Conservation (phyloP, 768 basidiomycete species). For the Hygrophorus russula region DNA sequence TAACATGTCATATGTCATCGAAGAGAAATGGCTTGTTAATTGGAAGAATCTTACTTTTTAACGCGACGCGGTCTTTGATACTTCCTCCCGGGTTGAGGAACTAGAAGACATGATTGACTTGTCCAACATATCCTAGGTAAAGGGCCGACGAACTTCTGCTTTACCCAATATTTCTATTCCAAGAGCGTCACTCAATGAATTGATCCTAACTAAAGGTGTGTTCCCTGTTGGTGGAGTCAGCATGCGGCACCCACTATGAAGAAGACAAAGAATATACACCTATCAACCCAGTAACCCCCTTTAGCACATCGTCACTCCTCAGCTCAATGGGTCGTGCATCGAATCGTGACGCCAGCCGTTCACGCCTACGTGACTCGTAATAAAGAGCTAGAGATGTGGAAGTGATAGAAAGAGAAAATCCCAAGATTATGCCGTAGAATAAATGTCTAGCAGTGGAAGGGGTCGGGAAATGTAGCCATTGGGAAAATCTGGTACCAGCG, state of each 20-base stretch:
- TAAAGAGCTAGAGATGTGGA: conserved; percentile 52
- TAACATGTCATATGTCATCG: not conserved
- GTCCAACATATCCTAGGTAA: not conserved
- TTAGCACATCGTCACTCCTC: conserved; percentile 66
- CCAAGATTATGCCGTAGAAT: conserved; percentile 45
- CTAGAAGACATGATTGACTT: conserved; percentile 24
- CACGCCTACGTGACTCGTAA: conserved; percentile 37
- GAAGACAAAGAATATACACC: conserved; percentile 33
- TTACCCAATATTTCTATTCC: conserved; percentile 95
- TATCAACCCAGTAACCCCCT: conserved; percentile 77
- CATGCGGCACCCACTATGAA: not conserved
- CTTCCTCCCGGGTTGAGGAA: conserved; percentile 96
- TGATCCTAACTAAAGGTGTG: conserved; percentile 86
- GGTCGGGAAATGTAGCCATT: conserved; percentile 28
- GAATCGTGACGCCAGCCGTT: conserved; percentile 25
- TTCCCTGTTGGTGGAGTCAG: conserved; percentile 49
- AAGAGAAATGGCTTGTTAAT: not conserved
- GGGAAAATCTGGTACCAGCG: conserved; percentile 9
- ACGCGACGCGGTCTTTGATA: conserved; percentile 94
- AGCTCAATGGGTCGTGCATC: conserved; percentile 54
- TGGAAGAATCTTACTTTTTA: conserved; percentile 51
- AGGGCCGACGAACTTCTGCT: conserved; percentile 55
- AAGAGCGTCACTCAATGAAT: conserved; percentile 80
- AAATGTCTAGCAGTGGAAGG: conserved; percentile 20
- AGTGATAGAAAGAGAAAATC: conserved; percentile 67